Evolutionary conservation across 768 basidiomycete genomes (phyloP), one percentile per base, ranked within the genome.

Genomic region (Hypholoma sublateritium): DNA sequence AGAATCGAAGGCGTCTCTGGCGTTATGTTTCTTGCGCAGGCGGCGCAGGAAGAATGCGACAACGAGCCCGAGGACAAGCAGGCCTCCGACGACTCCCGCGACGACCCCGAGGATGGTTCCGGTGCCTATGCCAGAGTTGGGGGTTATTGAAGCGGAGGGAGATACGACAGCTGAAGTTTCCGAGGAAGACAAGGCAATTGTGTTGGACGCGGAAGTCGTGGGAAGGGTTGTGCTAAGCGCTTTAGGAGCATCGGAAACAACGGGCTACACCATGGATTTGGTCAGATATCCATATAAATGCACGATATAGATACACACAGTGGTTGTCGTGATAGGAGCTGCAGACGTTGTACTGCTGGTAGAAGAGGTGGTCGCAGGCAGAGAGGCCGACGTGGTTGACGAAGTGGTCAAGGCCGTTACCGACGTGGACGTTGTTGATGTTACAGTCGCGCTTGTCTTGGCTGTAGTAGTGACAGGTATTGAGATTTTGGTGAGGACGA

Each of bases 1-100:
- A 0, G 82, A 69, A 49, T 80, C 77, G 68, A 85, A 87, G 14
- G 59, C 70, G 49, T 69, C 67, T 34, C 73, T 67, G 0, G 75
- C 76, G 5, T 67, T 65, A 21, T 63, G 67, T 43, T 62, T 70
- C 50, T 60, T 67, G 43, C 72, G 72, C 50, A 73, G 69, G 19
- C 72, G 75, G 35, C 77, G 75, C 70, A 73, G 46, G 53, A 72
- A 43, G 58, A 72, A 67, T 5, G 64, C 64, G 12, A 65, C 58
- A 2, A 71, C 16, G 11, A 65, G 53, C 7, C 51, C 59, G 28
- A 69, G 39, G 39, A 68, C 48, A 19, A 59, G 58, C 2, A 68
- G 50, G n/a, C 65, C 67, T 17, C 65, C 68, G 11, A 67, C 51
- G 35, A 63, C 61, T 39, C 70, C 70, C 41, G 57, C 58, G 22